Percentiles rank a stretch among this genome's conserved stretches.
Conservation (phyloP, 306 rosid genomes). For the Hylodesmum podocarpum region DNA sequence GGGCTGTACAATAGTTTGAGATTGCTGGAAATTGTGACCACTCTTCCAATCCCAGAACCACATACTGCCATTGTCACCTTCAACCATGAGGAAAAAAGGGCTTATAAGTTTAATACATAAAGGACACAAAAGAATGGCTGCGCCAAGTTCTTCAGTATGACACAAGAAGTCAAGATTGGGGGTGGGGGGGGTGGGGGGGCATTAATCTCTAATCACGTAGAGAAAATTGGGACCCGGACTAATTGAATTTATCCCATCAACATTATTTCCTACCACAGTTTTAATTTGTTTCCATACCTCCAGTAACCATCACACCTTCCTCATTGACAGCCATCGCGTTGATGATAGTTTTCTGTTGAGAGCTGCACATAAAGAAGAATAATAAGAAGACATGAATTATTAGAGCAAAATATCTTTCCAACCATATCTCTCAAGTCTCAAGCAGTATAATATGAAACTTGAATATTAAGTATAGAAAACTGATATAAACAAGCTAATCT, state of each 20-base stretch:
- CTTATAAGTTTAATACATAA: background rate
- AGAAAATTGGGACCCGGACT: background rate
- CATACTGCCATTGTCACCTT: slow-evolving; percentile 97
- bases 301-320: slow-evolving; percentile 92
- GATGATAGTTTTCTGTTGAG: slow-evolving; percentile 96
- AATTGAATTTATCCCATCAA: slow-evolving; percentile 5
- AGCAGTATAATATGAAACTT: background rate
- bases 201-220: background rate
- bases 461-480: slow-evolving; percentile 3
- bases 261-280: background rate
- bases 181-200: too few relatives aligned
- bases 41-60: slow-evolving; percentile 99
- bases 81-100: background rate
- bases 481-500: background rate
- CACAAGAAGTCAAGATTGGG: background rate
- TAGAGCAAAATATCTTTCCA: background rate
- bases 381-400: slow-evolving; percentile 11
- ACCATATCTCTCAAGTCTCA: background rate
- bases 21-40: slow-evolving; percentile 93
- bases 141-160: background rate
- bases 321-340: slow-evolving; percentile 97
- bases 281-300: slow-evolving; percentile 58
- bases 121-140: background rate
- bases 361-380: slow-evolving; percentile 47
- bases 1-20: slow-evolving; percentile 95